Conservation (phyloP, 225 moss, liverwort and hornwort genomes). For the Antitrichia curtipendula region DNA sequence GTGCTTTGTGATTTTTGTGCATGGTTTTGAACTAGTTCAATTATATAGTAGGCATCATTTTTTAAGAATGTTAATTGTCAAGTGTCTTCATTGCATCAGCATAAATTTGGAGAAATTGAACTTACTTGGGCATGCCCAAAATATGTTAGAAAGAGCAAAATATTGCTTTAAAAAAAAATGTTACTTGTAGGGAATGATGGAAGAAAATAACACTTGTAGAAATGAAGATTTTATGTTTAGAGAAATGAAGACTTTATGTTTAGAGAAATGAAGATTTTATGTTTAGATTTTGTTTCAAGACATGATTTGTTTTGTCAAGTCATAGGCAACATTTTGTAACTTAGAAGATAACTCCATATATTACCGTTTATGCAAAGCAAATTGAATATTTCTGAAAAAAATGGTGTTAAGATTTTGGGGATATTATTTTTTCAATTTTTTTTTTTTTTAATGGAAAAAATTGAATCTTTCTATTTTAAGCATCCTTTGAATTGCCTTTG, state of each 20-base stretch:
- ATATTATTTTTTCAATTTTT: not conserved
- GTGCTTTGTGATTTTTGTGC: not conserved
- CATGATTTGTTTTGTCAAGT: not conserved
- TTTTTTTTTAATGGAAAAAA: not conserved
- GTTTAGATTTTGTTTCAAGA: not conserved
- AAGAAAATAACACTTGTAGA: not conserved
- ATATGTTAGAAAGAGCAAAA: not conserved
- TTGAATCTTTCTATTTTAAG: not conserved
- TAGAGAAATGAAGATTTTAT: not conserved
- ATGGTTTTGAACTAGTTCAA: not conserved
- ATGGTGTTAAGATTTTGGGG: too few relatives aligned
- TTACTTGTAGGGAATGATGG: not conserved
- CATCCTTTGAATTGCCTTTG: not conserved
- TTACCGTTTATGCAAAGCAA: accelerated
- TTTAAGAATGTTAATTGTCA: too few relatives aligned
- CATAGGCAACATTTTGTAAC: not conserved
- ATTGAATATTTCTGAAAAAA: not conserved
- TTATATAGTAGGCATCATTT: not conserved
- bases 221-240: not conserved
- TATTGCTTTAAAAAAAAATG: too few relatives aligned
- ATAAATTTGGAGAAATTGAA: too few relatives aligned
- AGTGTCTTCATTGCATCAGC: too few relatives aligned
- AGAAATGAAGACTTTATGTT: not conserved
- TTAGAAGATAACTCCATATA: not conserved
- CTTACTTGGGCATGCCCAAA: not conserved